A percentile compares a stretch with the other conserved stretches of the same genome.
Conservation (phyloP, 768 basidiomycete species). For the Leccinum broughii region DNA sequence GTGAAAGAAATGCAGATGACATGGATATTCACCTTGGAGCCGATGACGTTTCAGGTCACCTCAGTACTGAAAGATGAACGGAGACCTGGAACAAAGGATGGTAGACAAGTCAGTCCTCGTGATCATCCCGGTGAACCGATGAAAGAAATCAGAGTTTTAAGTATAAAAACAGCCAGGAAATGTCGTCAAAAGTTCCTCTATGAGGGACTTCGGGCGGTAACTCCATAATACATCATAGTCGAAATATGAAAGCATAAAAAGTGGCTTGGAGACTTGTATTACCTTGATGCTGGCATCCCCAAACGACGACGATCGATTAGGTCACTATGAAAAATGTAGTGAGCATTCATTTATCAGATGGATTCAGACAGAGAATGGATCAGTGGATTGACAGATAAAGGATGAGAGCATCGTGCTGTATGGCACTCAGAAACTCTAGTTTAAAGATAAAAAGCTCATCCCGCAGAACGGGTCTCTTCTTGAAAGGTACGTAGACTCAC, state of each 20-base stretch:
- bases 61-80: neutral
- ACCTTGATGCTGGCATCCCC: neutral
- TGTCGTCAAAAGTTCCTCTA: slow-evolving; percentile 58
- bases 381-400: slow-evolving; percentile 63
- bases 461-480: slow-evolving; percentile 13
- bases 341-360: neutral
- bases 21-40: slow-evolving; percentile 14
- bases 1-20: neutral
- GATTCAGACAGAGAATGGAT: slow-evolving; percentile 28
- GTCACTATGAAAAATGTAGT: slow-evolving; percentile 8
- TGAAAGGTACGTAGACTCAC: slow-evolving; percentile 11
- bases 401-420: slow-evolving; percentile 66
- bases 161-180: slow-evolving; percentile 75
- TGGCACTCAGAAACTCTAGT: slow-evolving; percentile 91
- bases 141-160: slow-evolving; percentile 49
- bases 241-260: neutral
- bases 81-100: neutral
- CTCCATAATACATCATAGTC: slow-evolving; percentile 50
- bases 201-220: slow-evolving; percentile 77
- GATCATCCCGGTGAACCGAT: neutral
- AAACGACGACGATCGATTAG: neutral
- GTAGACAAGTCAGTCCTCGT: neutral
- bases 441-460: slow-evolving; percentile 75
- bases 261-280: neutral
- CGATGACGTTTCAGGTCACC: no score